Evolutionary conservation across 208 protist species (phyloP), one percentile per base, ranked within the genome.

Genomic region (Acanthamoeba castellanii): DNA sequence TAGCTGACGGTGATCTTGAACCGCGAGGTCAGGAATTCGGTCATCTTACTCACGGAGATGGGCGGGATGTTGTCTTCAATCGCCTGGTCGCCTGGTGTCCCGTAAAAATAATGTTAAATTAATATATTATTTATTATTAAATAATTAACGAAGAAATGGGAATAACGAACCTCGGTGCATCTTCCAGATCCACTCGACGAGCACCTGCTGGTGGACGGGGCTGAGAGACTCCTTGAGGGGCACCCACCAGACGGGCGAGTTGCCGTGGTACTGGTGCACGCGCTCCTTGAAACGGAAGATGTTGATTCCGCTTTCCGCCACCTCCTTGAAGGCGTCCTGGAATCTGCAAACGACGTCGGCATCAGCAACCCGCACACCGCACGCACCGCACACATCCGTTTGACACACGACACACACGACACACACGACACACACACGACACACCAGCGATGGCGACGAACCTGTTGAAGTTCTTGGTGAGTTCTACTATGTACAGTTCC

Each of bases 401-500:
- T 57, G n/a, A n/a, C n/a, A n/a, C n/a, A n/a, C n/a, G n/a, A n/a
- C n/a, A n/a, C n/a, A n/a, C n/a, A n/a, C n/a, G n/a, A n/a, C n/a
- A n/a, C n/a, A n/a, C n/a, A n/a, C n/a, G n/a, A n/a, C n/a, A n/a
- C n/a, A n/a, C n/a, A n/a, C n/a, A n/a, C n/a, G n/a, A n/a, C n/a
- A n/a, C n/a, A n/a, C n/a, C n/a, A n/a, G n/a, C n/a, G n/a, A 7
- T 42, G 37, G 37, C n/a, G 70, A 42, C 27, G 70, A 78, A 85
- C 76, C 47, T 34, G 76, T 85, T 85, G 47, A 85, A 85, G 47
- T 85, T 85, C 47, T 57, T 85, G 76, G 76, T 85, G 76, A 85
- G 76, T 30, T 85, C 76, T 13, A 85, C 76, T 16, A 85, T 57
- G 76, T 85, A 85, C 20, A 85, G 47, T 18, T 85, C 47, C 37